Evolutionary conservation across 768 basidiomycete species (phyloP).

Genomic region (Coprinopsis marcescibilis): DNA sequence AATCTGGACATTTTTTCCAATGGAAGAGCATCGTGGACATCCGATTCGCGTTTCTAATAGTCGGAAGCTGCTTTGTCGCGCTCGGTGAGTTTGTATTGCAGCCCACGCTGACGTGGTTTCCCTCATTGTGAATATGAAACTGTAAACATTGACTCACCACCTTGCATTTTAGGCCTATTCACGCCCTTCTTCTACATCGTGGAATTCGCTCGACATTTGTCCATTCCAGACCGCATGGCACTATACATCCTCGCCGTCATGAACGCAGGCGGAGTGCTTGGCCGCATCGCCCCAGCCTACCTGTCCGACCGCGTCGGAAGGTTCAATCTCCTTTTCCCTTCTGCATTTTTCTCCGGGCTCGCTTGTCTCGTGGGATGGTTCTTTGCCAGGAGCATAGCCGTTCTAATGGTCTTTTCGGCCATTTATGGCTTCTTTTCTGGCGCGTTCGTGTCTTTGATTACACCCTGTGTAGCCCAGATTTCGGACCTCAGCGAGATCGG

Average conservation of each 20-base stretch:
- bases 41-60: slow-evolving; percentile 46
- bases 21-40: slow-evolving; percentile 39
- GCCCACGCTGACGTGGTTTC: too few relatives aligned
- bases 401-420: slow-evolving; percentile 46
- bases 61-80: slow-evolving; percentile 53
- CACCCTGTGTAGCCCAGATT: slow-evolving; percentile 63
- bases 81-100: too few relatives aligned
- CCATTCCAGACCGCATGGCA: slow-evolving; percentile 30
- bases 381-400: slow-evolving; percentile 31
- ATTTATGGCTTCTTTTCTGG: slow-evolving; percentile 63
- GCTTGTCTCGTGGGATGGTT: slow-evolving; percentile 55
- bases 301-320: slow-evolving; percentile 60
- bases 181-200: slow-evolving; percentile 70
- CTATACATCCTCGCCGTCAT: slow-evolving; percentile 60
- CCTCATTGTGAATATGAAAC: too few relatives aligned
- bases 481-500: slow-evolving; percentile 56
- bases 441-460: slow-evolving; percentile 62
- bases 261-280: slow-evolving; percentile 63
- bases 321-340: slow-evolving; percentile 62
- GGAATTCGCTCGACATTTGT: slow-evolving; percentile 45
- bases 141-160: too few relatives aligned
- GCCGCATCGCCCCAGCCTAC: slow-evolving; percentile 58
- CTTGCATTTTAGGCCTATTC: slow-evolving; percentile 47
- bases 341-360: slow-evolving; percentile 59
- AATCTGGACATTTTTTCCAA: slow-evolving; percentile 23